Evolutionary conservation across 345 rosid genomes (phyloP).

Genomic region (Crucihimalaya himalaica): DNA sequence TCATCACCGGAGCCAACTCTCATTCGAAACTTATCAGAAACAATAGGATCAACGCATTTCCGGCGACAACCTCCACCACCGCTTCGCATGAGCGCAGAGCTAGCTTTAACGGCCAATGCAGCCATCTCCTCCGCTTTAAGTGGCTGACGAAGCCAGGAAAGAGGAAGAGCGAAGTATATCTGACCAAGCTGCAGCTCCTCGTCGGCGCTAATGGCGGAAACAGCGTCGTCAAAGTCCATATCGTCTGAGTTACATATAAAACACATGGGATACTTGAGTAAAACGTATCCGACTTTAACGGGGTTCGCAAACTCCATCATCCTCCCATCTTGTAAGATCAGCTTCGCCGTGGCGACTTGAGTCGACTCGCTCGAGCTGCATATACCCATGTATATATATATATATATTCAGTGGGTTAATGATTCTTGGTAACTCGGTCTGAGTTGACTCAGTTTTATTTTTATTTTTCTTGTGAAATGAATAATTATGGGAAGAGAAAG

Average conservation of each 20-base stretch:
- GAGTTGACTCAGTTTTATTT: constrained; percentile 30
- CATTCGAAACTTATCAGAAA: constrained; percentile 28
- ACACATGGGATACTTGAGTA: constrained; percentile 55
- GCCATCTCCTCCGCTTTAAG: constrained; percentile 91
- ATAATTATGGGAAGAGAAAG: constrained; percentile 20
- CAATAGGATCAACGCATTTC: constrained; percentile 37
- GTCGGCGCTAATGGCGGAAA: constrained; percentile 59
- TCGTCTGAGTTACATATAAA: constrained; percentile 96
- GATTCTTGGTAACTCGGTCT: neutral
- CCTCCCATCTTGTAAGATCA: constrained; percentile 76
- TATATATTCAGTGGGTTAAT: neutral
- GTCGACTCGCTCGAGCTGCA: constrained; percentile 81
- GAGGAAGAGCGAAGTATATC: constrained; percentile 81
- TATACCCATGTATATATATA: constrained; percentile 61
- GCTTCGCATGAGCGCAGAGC: constrained; percentile 63
- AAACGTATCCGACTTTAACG: constrained; percentile 69
- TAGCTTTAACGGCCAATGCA: constrained; percentile 96
- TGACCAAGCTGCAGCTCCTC: constrained; percentile 87
- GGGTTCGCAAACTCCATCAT: constrained; percentile 78
- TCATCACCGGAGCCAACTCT: constrained; percentile 27
- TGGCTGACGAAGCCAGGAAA: constrained; percentile 60
- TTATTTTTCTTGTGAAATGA: neutral
- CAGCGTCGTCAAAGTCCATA: constrained; percentile 86
- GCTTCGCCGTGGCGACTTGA: constrained; percentile 73
- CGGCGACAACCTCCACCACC: constrained; percentile 24